Conservation (phyloP, 2,329 filamentous ascomycete species). For the Calonectria ilicicola region DNA sequence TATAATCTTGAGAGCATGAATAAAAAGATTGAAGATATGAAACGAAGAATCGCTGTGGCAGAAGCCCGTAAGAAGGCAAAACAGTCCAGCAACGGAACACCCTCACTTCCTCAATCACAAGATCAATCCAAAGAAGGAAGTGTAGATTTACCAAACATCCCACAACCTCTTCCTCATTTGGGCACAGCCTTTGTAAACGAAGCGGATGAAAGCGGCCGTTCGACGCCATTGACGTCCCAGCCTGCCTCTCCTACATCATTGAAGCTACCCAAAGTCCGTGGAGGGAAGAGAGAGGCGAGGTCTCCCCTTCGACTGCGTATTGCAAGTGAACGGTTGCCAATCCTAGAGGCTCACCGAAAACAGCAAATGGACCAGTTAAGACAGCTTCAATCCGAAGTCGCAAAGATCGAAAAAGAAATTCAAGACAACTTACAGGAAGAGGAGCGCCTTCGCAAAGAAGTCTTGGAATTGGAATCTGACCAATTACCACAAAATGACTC, state of each 20-base stretch:
- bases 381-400: conserved; percentile 59
- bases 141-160: conserved; percentile 27
- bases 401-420: conserved; percentile 62
- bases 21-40: conserved; percentile 71
- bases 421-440: conserved; percentile 51
- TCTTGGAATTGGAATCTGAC: conserved; percentile 28
- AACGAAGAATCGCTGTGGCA: conserved; percentile 68
- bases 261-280: conserved; percentile 32
- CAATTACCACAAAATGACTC: conserved; percentile 23
- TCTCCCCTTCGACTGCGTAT: conserved; percentile 46
- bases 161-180: conserved; percentile 3
- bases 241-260: conserved; percentile 12
- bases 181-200: background rate
- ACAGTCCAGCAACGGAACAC: conserved; percentile 46
- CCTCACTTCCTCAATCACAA: conserved; percentile 42
- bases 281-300: conserved; percentile 12
- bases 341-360: conserved; percentile 50
- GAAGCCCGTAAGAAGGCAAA: conserved; percentile 66
- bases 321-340: conserved; percentile 51
- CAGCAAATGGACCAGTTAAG: conserved; percentile 60
- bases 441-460: conserved; percentile 47
- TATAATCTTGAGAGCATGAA: conserved; percentile 64
- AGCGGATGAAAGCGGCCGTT: conserved; percentile 7
- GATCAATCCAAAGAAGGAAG: conserved; percentile 42
- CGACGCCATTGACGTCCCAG: conserved; percentile 18